These are phyloP conservation scores for Letharia lupina DNA, from an alignment of 495 filamentous ascomycete genomes.

Conservation along the genomic window DNA sequence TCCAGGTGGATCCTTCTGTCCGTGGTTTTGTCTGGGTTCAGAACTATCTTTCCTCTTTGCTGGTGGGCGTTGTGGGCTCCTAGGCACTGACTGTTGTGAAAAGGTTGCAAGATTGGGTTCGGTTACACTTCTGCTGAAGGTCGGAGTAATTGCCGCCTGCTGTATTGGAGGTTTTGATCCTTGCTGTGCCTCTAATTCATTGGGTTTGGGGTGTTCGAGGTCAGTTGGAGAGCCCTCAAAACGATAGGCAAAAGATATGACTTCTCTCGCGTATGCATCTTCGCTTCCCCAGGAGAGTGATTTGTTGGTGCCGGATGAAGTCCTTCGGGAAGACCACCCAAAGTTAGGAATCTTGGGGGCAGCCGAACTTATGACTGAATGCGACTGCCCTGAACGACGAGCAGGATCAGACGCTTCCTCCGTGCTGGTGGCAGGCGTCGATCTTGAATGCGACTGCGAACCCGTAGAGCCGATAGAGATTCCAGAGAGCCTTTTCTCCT, in stretches of 20 bases:
- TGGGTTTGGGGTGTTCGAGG: neutral
- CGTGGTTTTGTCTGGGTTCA: neutral
- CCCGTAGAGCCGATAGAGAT: constrained; percentile 20
- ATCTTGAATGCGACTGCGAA: constrained; percentile 19
- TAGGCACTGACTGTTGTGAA: neutral
- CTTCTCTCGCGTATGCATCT: constrained; percentile 23
- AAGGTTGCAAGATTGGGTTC: constrained; percentile 7
- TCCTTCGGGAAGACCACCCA: constrained; percentile 21
- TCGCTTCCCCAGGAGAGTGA: constrained; percentile 18
- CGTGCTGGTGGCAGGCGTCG: constrained; percentile 19
- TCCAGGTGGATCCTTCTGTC: neutral
- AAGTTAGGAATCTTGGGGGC: constrained; percentile 26
- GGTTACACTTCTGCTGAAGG: constrained; percentile 6
- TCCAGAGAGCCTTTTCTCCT: constrained; percentile 20
- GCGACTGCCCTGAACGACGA: constrained; percentile 10
- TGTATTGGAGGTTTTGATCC: neutral
- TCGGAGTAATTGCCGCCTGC: constrained; percentile 2
- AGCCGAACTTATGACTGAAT: constrained; percentile 17
- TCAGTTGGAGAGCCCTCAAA: constrained; percentile 12
- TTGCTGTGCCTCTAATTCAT: constrained; percentile 7
- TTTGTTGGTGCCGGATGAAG: constrained; percentile 17
- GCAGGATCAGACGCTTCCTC: constrained; percentile 8
- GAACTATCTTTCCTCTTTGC: neutral
- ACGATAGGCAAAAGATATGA: constrained; percentile 25
- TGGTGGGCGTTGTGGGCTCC: constrained; percentile 13